A percentile compares a stretch with the other conserved stretches of the same genome.
Evolutionary conservation across 176 grass and related monocot genomes (phyloP).

Genomic region (Oryza nivara): DNA sequence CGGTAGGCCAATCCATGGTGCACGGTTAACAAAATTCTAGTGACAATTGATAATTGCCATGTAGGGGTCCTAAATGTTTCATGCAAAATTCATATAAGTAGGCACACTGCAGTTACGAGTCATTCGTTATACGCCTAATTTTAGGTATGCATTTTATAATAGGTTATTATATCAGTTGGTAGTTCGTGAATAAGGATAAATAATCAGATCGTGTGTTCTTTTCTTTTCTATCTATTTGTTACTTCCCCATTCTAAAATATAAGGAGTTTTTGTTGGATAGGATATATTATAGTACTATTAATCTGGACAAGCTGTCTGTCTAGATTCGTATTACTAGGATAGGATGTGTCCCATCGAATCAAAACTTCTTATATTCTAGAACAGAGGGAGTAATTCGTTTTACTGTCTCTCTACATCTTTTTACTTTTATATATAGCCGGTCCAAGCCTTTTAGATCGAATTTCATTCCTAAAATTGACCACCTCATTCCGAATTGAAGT

Average conservation of each 20-base stretch:
- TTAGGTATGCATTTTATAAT: background rate
- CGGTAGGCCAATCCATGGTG: background rate
- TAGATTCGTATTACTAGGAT: too few relatives aligned
- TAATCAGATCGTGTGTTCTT: background rate
- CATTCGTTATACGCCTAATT: too few relatives aligned
- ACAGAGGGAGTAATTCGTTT: background rate
- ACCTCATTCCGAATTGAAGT: background rate
- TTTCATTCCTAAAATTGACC: background rate
- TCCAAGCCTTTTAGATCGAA: background rate
- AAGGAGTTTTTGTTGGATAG: too few relatives aligned
- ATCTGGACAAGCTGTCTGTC: too few relatives aligned
- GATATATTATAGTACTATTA: too few relatives aligned
- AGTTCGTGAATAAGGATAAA: background rate
- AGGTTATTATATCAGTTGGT: background rate
- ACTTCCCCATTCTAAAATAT: too few relatives aligned
- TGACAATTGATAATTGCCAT: background rate
- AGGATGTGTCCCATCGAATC: too few relatives aligned
- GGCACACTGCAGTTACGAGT: too few relatives aligned
- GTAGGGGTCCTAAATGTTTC: background rate
- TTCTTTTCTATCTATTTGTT: background rate
- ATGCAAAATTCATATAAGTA: background rate
- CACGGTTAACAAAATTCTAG: background rate
- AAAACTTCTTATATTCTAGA: too few relatives aligned
- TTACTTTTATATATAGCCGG: background rate
- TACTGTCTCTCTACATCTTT: background rate